phyloP scores from a whole-genome alignment of 495 filamentous ascomycete species.

The Aspergillus nidulans region DNA sequence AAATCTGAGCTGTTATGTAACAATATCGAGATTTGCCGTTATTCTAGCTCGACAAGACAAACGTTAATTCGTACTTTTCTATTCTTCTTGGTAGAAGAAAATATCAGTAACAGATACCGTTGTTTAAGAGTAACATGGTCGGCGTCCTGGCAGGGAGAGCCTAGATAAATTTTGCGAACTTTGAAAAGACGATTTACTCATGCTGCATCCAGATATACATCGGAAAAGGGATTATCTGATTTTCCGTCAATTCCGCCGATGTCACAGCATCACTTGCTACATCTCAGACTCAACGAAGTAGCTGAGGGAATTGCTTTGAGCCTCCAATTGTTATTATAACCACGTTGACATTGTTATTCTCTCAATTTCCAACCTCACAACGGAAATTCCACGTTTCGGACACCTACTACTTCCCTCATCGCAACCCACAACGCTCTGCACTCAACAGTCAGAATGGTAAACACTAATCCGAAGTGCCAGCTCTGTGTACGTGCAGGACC shows the following conservation, averaged over 20 bases:
- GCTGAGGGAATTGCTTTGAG: not conserved
- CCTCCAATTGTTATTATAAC: not conserved
- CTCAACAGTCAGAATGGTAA: conserved; percentile 18
- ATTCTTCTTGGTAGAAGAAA: not conserved
- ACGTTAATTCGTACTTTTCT: not conserved
- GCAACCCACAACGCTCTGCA: not conserved
- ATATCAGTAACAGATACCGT: not conserved
- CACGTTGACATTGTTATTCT: not conserved
- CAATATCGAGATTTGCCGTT: not conserved
- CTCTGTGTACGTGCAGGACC: not conserved
- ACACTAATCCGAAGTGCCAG: not conserved
- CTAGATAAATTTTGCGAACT: no score
- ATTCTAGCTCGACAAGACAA: not conserved
- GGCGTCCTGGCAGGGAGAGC: no score
- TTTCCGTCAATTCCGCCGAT: conserved; percentile 26
- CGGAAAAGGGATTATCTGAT: conserved; percentile 28
- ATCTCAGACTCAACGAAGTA: not conserved
- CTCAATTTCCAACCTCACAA: no score
- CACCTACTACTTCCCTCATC: not conserved
- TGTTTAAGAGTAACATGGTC: no score
- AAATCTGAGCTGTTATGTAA: conserved; percentile 5
- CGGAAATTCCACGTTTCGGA: not conserved
- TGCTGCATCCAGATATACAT: not conserved
- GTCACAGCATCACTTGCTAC: conserved; percentile 18
- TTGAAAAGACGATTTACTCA: no score